Evolutionary conservation across 2,329 filamentous ascomycete genomes (phyloP).

Genomic region (Cytospora schulzeri): DNA sequence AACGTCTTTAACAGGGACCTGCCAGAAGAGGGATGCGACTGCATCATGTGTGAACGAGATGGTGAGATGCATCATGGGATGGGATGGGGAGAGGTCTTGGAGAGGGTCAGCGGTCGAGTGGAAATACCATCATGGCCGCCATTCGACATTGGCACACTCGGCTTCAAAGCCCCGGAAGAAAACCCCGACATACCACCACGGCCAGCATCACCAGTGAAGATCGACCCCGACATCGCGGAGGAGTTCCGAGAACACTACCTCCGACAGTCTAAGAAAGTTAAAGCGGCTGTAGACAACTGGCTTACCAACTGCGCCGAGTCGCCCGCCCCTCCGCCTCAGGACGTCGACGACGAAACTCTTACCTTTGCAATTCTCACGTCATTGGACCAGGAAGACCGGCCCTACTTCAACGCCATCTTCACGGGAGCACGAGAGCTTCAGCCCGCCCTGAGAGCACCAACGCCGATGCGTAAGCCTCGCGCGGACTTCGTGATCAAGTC

Average conservation of each 20-base stretch:
- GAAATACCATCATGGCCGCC: conserved; percentile 89
- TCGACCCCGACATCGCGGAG: conserved; percentile 92
- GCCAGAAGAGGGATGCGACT: conserved; percentile 80
- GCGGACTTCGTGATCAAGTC: conserved; percentile 75
- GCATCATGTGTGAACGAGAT: conserved; percentile 74
- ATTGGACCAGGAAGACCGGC: conserved; percentile 73
- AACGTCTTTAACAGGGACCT: conserved; percentile 94
- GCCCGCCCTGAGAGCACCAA: conserved; percentile 64
- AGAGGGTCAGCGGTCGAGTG: conserved; percentile 85
- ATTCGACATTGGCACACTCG: conserved; percentile 70
- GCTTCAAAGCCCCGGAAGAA: conserved; percentile 62
- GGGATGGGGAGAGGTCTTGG: conserved; percentile 93
- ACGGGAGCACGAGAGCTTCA: conserved; percentile 61
- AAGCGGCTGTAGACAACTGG: conserved; percentile 89
- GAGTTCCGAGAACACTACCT: conserved; percentile 93
- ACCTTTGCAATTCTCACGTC: conserved; percentile 93
- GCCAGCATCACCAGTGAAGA: conserved; percentile 66
- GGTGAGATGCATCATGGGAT: conserved; percentile 70
- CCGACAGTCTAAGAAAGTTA: conserved; percentile 88
- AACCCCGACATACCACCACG: conserved; percentile 62
- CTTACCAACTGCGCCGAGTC: conserved; percentile 77
- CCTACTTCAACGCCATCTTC: conserved; percentile 80
- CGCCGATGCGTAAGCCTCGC: conserved; percentile 65
- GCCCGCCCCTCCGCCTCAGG: conserved; percentile 75
- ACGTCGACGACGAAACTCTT: conserved; percentile 91